These are phyloP conservation scores for Boletus vinaceobasis DNA, from an alignment of 768 basidiomycete species.

Conservation along the genomic window DNA sequence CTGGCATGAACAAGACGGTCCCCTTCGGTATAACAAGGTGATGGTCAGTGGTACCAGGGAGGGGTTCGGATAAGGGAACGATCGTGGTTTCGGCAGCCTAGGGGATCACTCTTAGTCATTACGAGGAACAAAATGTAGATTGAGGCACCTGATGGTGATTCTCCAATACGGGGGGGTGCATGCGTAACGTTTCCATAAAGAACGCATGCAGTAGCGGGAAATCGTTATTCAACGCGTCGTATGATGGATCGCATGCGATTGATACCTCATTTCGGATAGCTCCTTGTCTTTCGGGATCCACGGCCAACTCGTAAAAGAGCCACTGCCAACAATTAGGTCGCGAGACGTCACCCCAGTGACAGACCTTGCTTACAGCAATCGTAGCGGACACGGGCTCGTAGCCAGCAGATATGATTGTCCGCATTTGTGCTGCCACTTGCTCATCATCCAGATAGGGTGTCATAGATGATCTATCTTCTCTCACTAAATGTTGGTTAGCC, in stretches of 20 bases:
- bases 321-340: slow-evolving; percentile 40
- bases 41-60: slow-evolving; percentile 42
- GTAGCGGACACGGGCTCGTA: slow-evolving; percentile 39
- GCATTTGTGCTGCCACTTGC: slow-evolving; percentile 56
- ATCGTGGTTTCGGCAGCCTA: slow-evolving; percentile 50
- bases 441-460: slow-evolving; percentile 44
- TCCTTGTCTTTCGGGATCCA: slow-evolving; percentile 48
- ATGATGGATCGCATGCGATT: slow-evolving; percentile 44
- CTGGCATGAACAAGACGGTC: slow-evolving; percentile 51
- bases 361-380: slow-evolving; percentile 27
- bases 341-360: neutral
- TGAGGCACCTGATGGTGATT: slow-evolving; percentile 57
- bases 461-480: slow-evolving; percentile 42
- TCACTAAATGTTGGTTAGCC: slow-evolving; percentile 27
- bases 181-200: slow-evolving; percentile 56
- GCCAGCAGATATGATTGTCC: slow-evolving; percentile 59
- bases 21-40: slow-evolving; percentile 54
- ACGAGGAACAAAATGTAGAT: neutral
- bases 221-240: slow-evolving; percentile 47
- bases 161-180: slow-evolving; percentile 61
- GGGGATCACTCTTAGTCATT: neutral
- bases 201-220: slow-evolving; percentile 59
- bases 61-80: slow-evolving; percentile 53
- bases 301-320: slow-evolving; percentile 61
- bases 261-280: slow-evolving; percentile 54